Base-by-base conservation (phyloP, 2,329 filamentous ascomycete species). In the Aspergillus tubingensis region DNA sequence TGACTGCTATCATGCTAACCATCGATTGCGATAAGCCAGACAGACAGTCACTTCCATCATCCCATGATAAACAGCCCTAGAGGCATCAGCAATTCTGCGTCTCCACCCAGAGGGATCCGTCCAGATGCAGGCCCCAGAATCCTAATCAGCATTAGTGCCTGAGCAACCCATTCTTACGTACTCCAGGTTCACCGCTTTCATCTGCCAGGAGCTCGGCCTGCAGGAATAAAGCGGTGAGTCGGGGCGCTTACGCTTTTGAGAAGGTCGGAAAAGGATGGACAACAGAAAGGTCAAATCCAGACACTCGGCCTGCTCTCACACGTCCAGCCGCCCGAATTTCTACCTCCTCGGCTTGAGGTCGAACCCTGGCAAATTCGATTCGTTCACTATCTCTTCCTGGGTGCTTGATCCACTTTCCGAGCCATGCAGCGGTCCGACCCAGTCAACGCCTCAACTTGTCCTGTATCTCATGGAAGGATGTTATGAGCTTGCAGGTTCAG, bases 371-470 rank as follows among this genome's bases (percentile, higher is more conserved):
- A 53, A 54, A 25, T 36, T 60, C 53, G 32, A 56, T 36, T 36
- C 32, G 11, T 36, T 36, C 32, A 36, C 32, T 6, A 36, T 36
- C 32, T 13, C 32, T 36, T 36, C 4, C 11, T 50, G 50, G 27
- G 57, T 59, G 27, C 50, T 64, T 62, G 70, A 70, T 76, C 72
- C 73, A 74, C 72, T 74, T 73, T 61, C 69, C 69, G 66, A 49
- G 19, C 53, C 58, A 72, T 74, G 73, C 73, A 74, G 72, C 73
- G 73, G 73, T 74, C 73, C 73, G 73, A 70, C 67, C 73, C 73
- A 67, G 68, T 62, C 64, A 71, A 71, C 70, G 68, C 67, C 54
- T 60, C 38, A 47, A 49, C 25, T 21, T 52, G 27, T 48, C 23
- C 17, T 53, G 38, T 32, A 32, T 36, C 25, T 38, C n/a, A 41